Base-by-base conservation (phyloP, 2,329 filamentous ascomycete species). In the Epichloe scottii region DNA sequence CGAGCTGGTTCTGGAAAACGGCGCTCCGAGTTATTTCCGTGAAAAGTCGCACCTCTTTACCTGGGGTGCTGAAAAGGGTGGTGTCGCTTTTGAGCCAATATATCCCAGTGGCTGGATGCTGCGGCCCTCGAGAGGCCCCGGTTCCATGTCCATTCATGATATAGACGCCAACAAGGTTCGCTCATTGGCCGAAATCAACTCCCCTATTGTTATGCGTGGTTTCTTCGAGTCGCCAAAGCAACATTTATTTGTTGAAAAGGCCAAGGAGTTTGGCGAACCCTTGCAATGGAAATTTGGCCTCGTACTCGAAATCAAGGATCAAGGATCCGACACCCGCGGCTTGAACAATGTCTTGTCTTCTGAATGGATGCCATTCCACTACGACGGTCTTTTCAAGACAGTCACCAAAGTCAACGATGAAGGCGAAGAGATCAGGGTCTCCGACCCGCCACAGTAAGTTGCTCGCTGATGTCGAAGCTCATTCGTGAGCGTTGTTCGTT, bases 341-440 rank as follows among this genome's bases (percentile, higher is more conserved):
- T 61, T 72, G 19, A 79, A 78, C 54, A 78, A 78, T 40, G 74
- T 79, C 3, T 65, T 77, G 2, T 30, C 73, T 0, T 67, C 70
- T 2, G 75, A 78, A 52, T 71, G 72, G 54, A 78, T 79, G 75
- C 76, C 77, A 0, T 77, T 77, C 60, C 77, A 80, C 55, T 80
- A 71, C 38, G 77, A 80, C 47, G 77, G 77, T 0, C 62, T 79
- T 30, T 80, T 79, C 66, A 79, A 78, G 57, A 73, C 74, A 0
- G 66, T 68, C 10, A 72, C 72, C 48, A 58, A 66, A 19, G 60
- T 51, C 0, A 62, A 70, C 2, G 63, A 65, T 2, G 60, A 68
- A 1, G 73, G 70, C 0, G 66, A 68, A 5, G 68, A 68, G n/a
- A 62, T 63, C n/a, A 55, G 65, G 0, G 59, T 72, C 2, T 68